Base-by-base conservation (phyloP, 202 grass and related monocot genomes). In the Cymbopogon flexuosus region DNA sequence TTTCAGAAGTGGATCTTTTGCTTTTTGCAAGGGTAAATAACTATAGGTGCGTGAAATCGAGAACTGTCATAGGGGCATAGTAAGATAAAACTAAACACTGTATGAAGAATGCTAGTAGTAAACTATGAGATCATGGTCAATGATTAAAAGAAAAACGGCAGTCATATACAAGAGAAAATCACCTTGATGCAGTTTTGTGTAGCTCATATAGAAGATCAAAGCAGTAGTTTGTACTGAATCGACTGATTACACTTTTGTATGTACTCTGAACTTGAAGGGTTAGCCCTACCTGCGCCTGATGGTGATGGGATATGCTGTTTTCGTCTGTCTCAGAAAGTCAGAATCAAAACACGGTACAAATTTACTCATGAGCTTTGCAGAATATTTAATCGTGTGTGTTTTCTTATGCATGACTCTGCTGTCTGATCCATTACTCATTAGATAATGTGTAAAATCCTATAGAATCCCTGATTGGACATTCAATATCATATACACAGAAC, bases 361-460 rank as follows among this genome's bases (percentile, higher is more conserved):
- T 36, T 69, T 54, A 70, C 56, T 39, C 63, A 39, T 81, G 46
- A 81, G 19, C 10, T 88, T 76, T 19, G 18, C 47, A 30, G 10
- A 72, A 59, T 45, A 29, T 68, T 21, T 5, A 29, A 3, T 11
- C 41, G 30, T 31, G 8, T 31, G 5, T 24, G 6, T 41, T 77
- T 77, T 63, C 30, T 1, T 81, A 73, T 60, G 82, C 29, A 39
- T 77, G 31, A 84, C 62, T 81, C 75, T 79, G 34, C 41, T n/a
- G 29, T n/a, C 0, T 71, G 57, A 35, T 80, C 71, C 71, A 37
- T 76, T 27, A 59, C 27, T 47, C 51, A 72, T 33, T 69, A 84
- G 35, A 81, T 29, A 67, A 71, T n/a, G 0, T 60, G 77, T 65
- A 58, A 69, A 64, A 75, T 84, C 35, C 23, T 68, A 40, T 58